Evolutionary conservation across 2,329 filamentous ascomycete genomes (phyloP), one percentile per base, ranked within the genome.

Genomic region (Neoarthrinium moseri): DNA sequence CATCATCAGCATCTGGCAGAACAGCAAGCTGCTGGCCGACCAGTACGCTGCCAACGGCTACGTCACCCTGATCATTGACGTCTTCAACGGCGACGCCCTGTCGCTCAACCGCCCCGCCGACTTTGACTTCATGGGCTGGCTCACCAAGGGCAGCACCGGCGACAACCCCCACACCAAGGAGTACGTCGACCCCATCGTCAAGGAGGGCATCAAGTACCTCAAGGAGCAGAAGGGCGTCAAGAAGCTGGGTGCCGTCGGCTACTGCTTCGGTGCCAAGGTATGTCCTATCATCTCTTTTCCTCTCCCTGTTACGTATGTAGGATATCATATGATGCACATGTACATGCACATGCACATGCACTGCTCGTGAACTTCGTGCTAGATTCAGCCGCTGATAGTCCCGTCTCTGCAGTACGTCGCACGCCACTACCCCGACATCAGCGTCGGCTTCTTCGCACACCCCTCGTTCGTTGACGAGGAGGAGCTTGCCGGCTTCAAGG

Each of bases 251-350:
- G 78, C 73, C 12, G 78, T 83, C 1, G 87, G 87, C 0, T 90
- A 90, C 67, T 91, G 87, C 67, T 88, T 90, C 54, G 87, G 87
- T 29, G 86, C 77, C 45, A 88, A 87, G 74, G 80, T 81, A 53
- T 49, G 68, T 50, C 24, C 33, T 46, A 41, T 15, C 24, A 26
- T 6, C 22, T 17, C 21, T 2, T 29, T 27, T 33, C n/a, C 26
- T 38, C 15, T 10, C 30, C n/a, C n/a, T n/a, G n/a, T n/a, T n/a
- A n/a, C n/a, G n/a, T n/a, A n/a, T n/a, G n/a, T n/a, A n/a, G n/a
- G n/a, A n/a, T n/a, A n/a, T n/a, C n/a, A n/a, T n/a, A n/a, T n/a
- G n/a, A n/a, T n/a, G n/a, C n/a, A n/a, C n/a, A n/a, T n/a, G n/a
- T n/a, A n/a, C n/a, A n/a, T n/a, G n/a, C n/a, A n/a, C n/a, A n/a